These are phyloP conservation scores for Coemansia sp. DNA, from an alignment of 192 early-diverging fungal species.

Conservation along the genomic window DNA sequence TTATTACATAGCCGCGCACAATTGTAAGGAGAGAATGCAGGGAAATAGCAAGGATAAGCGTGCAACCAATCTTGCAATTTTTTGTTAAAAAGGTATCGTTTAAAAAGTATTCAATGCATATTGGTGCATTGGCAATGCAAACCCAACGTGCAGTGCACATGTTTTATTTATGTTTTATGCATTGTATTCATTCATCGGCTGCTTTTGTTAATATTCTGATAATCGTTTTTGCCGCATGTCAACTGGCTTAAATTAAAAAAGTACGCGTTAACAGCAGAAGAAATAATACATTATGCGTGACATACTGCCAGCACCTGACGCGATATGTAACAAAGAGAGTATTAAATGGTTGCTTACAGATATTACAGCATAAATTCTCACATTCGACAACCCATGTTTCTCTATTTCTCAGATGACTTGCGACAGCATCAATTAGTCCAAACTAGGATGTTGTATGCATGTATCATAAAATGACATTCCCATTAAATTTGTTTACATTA, in stretches of 20 bases:
- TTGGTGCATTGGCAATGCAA: slow-evolving; percentile 4
- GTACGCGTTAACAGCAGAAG: neutral
- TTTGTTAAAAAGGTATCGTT: slow-evolving; percentile 1
- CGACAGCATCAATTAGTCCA: neutral
- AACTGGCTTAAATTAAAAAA: slow-evolving; percentile 2
- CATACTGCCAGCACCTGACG: neutral
- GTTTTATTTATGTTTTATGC: neutral
- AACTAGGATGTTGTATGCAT: neutral
- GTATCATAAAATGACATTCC: neutral
- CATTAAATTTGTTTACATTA: neutral
- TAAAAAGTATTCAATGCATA: neutral
- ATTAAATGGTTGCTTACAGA: neutral
- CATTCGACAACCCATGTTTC: no score
- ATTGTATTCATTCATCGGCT: neutral
- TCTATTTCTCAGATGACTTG: neutral
- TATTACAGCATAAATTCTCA: neutral
- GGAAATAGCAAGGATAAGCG: neutral
- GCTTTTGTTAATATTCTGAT: neutral
- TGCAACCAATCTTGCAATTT: neutral
- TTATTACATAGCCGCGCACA: neutral
- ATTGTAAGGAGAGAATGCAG: neutral
- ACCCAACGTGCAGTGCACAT: neutral
- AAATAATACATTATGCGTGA: neutral
- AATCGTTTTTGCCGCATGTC: neutral
- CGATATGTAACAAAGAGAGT: neutral